Base-by-base conservation (phyloP, 257 asterid genomes). In the Handroanthus guayacan region DNA sequence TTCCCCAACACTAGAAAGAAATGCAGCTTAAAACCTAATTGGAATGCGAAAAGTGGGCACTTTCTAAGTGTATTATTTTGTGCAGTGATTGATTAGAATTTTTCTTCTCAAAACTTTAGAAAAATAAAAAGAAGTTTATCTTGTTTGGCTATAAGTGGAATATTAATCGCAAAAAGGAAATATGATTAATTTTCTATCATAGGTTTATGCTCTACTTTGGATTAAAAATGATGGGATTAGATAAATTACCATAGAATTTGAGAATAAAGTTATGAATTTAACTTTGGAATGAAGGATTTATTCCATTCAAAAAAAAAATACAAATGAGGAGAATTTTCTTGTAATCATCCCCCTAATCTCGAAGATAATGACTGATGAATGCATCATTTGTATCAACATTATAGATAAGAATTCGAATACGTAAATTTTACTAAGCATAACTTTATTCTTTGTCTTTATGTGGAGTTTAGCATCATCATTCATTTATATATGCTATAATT, bases 211-310 rank as follows among this genome's bases (percentile, higher is more conserved):
- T 54, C 76, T 57, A 71, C 75, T 75, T 61, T 78, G 75, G 75
- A 71, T 51, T 44, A 69, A 64, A 84, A 77, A 75, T 80, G 70
- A 80, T 78, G 82, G 72, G 69, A 77, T 74, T 80, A 81, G 75
- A 68, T 70, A 77, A 58, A 77, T 72, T 75, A 68, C 20, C 20
- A 78, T 67, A 25, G 78, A 78, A 79, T 65, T 80, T 68, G 82
- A 66, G 87, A 82, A 87, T 87, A 87, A 87, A 86, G 91, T 41
- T 68, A 45, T 5, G 3, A 8, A 25, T 54, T 25, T n/a, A 74
- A 60, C 63, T 71, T 79, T 79, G 74, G 83, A 78, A 75, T 82
- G 63, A 80, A 82, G 87, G 69, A 87, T 79, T 71, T 72, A 84
- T 84, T 82, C 91, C 79, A 72, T 71, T 74, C 77, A 8, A 16